phyloP scores from a whole-genome alignment of 768 basidiomycete species.

The Mycena filopes region DNA sequence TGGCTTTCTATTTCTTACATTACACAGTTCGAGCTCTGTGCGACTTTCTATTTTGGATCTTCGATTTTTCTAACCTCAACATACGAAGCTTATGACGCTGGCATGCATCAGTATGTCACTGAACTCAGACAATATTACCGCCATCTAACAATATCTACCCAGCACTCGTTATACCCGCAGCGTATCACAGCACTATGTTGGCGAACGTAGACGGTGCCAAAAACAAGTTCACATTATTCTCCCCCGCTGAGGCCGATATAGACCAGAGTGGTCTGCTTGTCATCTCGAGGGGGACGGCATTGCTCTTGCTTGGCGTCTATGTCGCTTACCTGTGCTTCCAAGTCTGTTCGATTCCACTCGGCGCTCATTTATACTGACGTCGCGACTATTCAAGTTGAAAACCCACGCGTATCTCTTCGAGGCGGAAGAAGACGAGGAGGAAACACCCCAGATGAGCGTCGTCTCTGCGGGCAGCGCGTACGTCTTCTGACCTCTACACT shows the following conservation, averaged over 20 bases:
- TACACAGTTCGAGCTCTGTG: slow-evolving; percentile 59
- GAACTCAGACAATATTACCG: background rate
- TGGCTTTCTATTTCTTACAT: slow-evolving; percentile 1
- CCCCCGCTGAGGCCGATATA: slow-evolving; percentile 31
- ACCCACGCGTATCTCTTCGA: slow-evolving; percentile 77
- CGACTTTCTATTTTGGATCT: slow-evolving; percentile 23
- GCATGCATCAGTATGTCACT: slow-evolving; percentile 79
- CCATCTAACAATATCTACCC: slow-evolving; percentile 8
- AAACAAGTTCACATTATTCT: slow-evolving; percentile 18
- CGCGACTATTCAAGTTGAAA: slow-evolving; percentile 63
- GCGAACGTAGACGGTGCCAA: slow-evolving; percentile 15
- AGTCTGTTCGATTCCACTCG: slow-evolving; percentile 47
- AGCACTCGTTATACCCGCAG: slow-evolving; percentile 92
- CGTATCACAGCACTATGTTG: slow-evolving; percentile 69
- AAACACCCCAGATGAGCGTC: slow-evolving; percentile 74
- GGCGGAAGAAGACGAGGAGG: slow-evolving; percentile 49
- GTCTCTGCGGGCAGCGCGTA: slow-evolving; percentile 69
- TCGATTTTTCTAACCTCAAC: background rate
- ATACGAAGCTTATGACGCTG: slow-evolving; percentile 79
- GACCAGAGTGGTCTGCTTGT: slow-evolving; percentile 65
- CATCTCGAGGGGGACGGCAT: slow-evolving; percentile 84
- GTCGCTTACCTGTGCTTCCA: slow-evolving; percentile 81
- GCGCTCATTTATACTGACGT: slow-evolving; percentile 6
- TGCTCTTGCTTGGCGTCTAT: slow-evolving; percentile 81
- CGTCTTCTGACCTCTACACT: slow-evolving; percentile 40